phyloP scores from a whole-genome alignment of 2,329 filamentous ascomycete species.

The Ceratocystis albifundus region DNA sequence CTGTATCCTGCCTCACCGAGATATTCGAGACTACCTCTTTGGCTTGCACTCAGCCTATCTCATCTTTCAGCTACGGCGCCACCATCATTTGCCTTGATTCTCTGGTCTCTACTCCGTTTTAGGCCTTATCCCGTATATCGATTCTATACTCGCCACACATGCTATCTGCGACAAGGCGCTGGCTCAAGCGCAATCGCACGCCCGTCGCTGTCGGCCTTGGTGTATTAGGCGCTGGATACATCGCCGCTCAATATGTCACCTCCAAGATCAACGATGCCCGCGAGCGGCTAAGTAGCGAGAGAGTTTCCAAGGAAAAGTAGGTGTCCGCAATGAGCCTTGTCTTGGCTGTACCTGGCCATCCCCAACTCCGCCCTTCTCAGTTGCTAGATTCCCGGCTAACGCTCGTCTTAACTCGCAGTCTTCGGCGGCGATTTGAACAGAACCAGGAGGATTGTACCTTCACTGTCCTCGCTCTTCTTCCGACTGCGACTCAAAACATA shows the following conservation, averaged over 20 bases:
- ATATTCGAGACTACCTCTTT: no score
- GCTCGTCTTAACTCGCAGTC: slow-evolving; percentile 39
- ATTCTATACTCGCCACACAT: slow-evolving; percentile 32
- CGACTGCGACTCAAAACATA: slow-evolving; percentile 82
- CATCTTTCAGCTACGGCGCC: no score
- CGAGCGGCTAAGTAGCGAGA: slow-evolving; percentile 92
- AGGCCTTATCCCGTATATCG: not conserved
- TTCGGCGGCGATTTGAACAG: slow-evolving; percentile 92
- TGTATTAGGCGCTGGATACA: slow-evolving; percentile 77
- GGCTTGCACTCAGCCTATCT: no score
- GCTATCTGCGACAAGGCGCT: slow-evolving; percentile 67
- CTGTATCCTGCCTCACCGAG: not conserved
- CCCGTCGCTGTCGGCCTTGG: slow-evolving; percentile 80
- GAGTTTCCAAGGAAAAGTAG: slow-evolving; percentile 93
- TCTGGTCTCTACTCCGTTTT: not conserved
- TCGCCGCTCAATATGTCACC: slow-evolving; percentile 85
- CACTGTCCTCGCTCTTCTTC: slow-evolving; percentile 88
- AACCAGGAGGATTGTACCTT: slow-evolving; percentile 99
- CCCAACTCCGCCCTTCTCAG: no score
- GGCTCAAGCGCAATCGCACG: slow-evolving; percentile 84
- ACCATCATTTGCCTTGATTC: no score
- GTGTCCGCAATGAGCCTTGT: not conserved
- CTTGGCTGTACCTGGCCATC: not conserved
- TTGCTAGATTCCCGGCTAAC: not conserved
- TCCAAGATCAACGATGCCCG: slow-evolving; percentile 84